Conservation (phyloP, 306 rosid species). For the Cicer chorassanicum region DNA sequence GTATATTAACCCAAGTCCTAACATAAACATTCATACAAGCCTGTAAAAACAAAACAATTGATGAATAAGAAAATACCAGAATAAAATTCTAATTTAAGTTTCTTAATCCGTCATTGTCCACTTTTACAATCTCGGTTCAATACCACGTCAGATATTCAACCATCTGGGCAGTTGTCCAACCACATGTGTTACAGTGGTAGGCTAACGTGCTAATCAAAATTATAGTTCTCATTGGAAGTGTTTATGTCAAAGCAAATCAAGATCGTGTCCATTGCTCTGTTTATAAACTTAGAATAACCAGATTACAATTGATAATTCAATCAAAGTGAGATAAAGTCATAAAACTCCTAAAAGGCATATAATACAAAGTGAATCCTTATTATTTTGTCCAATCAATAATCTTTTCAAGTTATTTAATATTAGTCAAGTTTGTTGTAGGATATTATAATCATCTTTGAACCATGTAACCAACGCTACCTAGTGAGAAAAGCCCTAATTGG, state of each 20-base stretch:
- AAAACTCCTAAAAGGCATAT: background rate
- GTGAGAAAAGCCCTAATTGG: background rate
- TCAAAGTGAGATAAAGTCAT: background rate
- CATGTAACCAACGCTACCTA: background rate
- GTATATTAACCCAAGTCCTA: constrained; percentile 17
- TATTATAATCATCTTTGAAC: background rate
- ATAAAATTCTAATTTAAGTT: constrained; percentile 12
- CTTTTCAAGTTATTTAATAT: constrained; percentile 32
- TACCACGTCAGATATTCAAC: constrained; percentile 3
- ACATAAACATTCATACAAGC: background rate
- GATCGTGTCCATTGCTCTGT: background rate
- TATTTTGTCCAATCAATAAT: constrained; percentile 22
- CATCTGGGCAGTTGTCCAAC: background rate
- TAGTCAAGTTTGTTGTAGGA: constrained; percentile 28
- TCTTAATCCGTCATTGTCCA: constrained; percentile 14
- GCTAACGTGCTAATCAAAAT: background rate
- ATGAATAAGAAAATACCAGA: constrained; percentile 30
- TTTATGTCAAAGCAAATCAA: background rate
- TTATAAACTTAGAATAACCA: constrained; percentile 2
- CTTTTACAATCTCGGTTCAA: constrained; percentile 6
- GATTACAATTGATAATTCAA: background rate
- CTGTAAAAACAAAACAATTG: constrained; percentile 4
- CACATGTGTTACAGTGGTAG: background rate
- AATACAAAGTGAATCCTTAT: background rate
- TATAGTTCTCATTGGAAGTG: no score